Conservation (phyloP, 2,329 filamentous ascomycete species). For the Daldinia sp. region DNA sequence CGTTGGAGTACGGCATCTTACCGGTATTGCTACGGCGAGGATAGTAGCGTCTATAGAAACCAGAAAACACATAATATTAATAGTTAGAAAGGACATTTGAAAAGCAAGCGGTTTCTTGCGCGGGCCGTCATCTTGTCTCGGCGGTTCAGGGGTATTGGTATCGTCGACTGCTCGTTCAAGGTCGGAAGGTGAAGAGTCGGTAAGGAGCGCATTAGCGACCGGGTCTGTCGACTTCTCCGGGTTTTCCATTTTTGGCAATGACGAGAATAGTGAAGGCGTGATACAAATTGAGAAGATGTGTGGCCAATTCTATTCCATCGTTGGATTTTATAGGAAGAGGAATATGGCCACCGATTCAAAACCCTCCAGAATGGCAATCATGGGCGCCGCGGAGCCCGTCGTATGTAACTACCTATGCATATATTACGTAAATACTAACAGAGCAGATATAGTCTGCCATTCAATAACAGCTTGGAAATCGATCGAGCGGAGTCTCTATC, state of each 20-base stretch:
- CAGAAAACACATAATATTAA: neutral
- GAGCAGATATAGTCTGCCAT: neutral
- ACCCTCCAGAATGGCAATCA: neutral
- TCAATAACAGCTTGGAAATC: neutral
- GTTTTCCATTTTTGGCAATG: neutral
- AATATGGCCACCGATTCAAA: neutral
- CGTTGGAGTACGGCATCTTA: neutral
- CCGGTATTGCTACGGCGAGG: neutral
- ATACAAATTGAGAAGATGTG: neutral
- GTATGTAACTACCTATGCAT: neutral
- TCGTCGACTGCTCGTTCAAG: neutral
- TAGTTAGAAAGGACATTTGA: neutral
- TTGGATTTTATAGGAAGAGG: neutral
- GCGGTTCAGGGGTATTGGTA: neutral
- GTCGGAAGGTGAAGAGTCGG: neutral
- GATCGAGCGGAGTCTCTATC: neutral
- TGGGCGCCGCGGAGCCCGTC: neutral
- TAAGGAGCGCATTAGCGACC: neutral
- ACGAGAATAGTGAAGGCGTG: neutral
- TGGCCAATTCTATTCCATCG: neutral
- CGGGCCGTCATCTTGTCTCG: neutral
- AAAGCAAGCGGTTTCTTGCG: neutral
- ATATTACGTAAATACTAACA: neutral
- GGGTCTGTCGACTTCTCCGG: neutral
- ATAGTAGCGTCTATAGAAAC: neutral